Evolutionary conservation across 1,139 yeast species (phyloP).

Genomic region (Debaryomyces nepalensis): DNA sequence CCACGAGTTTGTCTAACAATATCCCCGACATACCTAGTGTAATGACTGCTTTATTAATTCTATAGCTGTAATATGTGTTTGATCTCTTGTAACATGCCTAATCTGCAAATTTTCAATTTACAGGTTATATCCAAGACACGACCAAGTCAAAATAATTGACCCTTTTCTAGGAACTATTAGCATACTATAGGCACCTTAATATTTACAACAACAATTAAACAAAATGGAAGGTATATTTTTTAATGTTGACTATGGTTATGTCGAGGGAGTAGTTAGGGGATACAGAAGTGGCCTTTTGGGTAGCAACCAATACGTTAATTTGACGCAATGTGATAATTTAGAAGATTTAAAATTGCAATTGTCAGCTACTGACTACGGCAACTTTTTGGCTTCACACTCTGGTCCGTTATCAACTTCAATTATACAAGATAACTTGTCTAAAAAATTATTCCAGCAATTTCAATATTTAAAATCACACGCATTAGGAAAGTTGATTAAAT

Average conservation of each 20-base stretch:
- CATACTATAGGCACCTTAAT: background rate
- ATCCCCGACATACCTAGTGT: slow-evolving; percentile 26
- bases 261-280: slow-evolving; percentile 95
- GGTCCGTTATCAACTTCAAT: slow-evolving; percentile 81
- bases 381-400: slow-evolving; percentile 80
- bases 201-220: slow-evolving; percentile 1
- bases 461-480: slow-evolving; percentile 85
- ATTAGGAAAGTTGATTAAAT: slow-evolving; percentile 75
- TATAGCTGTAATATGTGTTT: background rate
- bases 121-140: slow-evolving; percentile 2
- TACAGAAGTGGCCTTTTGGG: slow-evolving; percentile 84
- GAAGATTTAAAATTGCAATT: slow-evolving; percentile 94
- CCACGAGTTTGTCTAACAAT: slow-evolving; percentile 27
- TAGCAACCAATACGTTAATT: slow-evolving; percentile 79
- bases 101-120: slow-evolving; percentile 1
- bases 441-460: slow-evolving; percentile 80
- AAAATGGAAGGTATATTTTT: slow-evolving; percentile 86
- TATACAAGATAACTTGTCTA: slow-evolving; percentile 78
- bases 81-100: background rate
- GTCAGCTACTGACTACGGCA: slow-evolving; percentile 95
- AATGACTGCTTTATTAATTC: background rate
- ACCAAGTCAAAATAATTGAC: slow-evolving; percentile 7
- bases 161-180: background rate
- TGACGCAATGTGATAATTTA: slow-evolving; percentile 93
- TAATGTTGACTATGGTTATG: slow-evolving; percentile 85